Evolutionary conservation across 768 basidiomycete genomes (phyloP).

Genomic region (Cantharellus cinnabarinus): DNA sequence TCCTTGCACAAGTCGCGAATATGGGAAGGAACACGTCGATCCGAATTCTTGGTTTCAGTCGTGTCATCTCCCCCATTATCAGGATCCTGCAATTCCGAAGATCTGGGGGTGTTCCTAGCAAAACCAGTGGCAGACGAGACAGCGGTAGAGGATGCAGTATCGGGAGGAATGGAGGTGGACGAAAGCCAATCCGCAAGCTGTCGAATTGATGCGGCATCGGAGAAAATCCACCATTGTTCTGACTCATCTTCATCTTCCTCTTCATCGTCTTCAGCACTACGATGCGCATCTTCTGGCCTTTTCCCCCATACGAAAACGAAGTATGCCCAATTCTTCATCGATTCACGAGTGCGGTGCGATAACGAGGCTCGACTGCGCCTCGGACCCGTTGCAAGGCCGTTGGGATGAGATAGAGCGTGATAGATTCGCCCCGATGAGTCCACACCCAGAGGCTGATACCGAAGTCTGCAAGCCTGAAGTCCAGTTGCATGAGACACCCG

Average conservation of each 20-base stretch:
- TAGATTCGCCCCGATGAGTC: background rate
- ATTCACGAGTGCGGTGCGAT: background rate
- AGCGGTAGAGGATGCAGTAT: background rate
- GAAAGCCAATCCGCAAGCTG: background rate
- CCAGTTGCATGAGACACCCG: background rate
- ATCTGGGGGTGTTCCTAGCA: background rate
- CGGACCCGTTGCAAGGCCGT: background rate
- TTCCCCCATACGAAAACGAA: slow-evolving; percentile 1
- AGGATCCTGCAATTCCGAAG: background rate
- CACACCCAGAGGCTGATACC: background rate
- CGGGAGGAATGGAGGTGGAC: background rate
- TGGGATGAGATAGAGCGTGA: background rate
- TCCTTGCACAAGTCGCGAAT: background rate
- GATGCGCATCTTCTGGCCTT: background rate
- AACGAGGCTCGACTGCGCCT: background rate
- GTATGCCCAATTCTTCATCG: background rate
- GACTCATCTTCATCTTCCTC: background rate
- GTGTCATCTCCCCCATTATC: background rate
- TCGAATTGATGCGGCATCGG: background rate
- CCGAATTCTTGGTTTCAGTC: background rate
- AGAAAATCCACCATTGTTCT: background rate
- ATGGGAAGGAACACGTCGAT: background rate
- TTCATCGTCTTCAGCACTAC: background rate
- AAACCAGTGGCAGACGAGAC: background rate
- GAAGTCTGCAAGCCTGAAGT: background rate